Evolutionary conservation across 371 early-diverging fungal species (phyloP).

Genomic region (Zopfochytrium polystomum): DNA sequence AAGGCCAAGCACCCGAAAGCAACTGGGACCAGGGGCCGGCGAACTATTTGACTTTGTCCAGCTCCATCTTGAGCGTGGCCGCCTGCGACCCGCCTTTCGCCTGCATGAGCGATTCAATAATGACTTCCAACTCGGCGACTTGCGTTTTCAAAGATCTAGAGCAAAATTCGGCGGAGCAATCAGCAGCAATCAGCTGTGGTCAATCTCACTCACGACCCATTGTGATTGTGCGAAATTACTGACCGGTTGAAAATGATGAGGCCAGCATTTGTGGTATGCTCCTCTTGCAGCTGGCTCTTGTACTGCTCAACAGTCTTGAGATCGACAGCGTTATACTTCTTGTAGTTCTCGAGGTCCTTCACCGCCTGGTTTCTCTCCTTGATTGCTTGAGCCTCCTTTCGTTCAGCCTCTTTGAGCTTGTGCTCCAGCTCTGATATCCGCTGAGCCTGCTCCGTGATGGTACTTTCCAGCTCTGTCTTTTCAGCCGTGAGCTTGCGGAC

Average conservation of each 20-base stretch:
- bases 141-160: conserved; percentile 28
- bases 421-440: conserved; percentile 26
- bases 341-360: conserved; percentile 26
- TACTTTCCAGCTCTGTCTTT: conserved; percentile 12
- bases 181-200: no score
- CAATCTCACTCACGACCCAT: no score
- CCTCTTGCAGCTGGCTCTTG: conserved; percentile 31
- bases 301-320: conserved; percentile 24
- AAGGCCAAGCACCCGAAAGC: no score
- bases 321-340: conserved; percentile 26
- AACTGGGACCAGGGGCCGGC: no score
- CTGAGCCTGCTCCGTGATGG: conserved; percentile 22
- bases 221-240: not conserved
- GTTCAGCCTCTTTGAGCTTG: conserved; percentile 18
- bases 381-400: conserved; percentile 14
- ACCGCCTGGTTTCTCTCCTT: conserved; percentile 18
- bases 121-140: conserved; percentile 28
- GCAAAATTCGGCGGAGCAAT: not conserved
- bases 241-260: conserved; percentile 31
- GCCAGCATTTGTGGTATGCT: conserved; percentile 28
- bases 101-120: conserved; percentile 26
- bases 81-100: conserved; percentile 12
- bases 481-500: not conserved
- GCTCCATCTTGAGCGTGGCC: not conserved
- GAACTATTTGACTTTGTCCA: conserved; percentile 1